These are phyloP conservation scores for Hymenoscyphus scutula DNA, from an alignment of 2,329 filamentous ascomycete genomes.

Conservation along the genomic window DNA sequence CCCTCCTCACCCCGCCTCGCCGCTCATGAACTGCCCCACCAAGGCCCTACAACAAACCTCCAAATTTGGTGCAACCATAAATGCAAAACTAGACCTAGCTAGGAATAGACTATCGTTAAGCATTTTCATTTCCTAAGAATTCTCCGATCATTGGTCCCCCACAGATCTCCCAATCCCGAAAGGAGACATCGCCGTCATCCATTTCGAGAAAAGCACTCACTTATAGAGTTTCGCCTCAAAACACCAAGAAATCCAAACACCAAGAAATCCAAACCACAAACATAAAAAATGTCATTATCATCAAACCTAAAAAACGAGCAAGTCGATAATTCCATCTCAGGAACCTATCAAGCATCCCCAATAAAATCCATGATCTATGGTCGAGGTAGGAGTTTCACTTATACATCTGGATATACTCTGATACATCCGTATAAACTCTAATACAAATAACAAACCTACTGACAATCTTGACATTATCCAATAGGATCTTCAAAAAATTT, in stretches of 20 bases:
- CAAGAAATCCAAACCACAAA: no score
- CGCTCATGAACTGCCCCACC: not conserved
- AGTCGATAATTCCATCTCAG: slow-evolving; percentile 21
- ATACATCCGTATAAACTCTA: no score
- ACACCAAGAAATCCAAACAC: no score
- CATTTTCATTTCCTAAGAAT: not conserved
- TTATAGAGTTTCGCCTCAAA: no score
- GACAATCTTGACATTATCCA: no score
- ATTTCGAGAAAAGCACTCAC: slow-evolving; percentile 2
- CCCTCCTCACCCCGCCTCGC: not conserved
- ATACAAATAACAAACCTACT: no score
- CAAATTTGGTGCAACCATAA: not conserved
- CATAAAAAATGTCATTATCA: no score
- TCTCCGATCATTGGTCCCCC: not conserved
- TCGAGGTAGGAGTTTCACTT: slow-evolving; percentile 17
- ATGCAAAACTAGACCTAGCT: not conserved
- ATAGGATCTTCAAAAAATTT: slow-evolving; percentile 22
- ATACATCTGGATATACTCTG: no score
- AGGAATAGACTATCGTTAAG: no score
- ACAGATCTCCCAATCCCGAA: not conserved
- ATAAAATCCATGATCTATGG: slow-evolving; percentile 27
- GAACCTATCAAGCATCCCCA: slow-evolving; percentile 23
- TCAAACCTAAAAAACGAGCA: slow-evolving; percentile 10
- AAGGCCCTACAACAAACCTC: no score
- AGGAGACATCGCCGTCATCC: not conserved